These are phyloP conservation scores for Lactarius pseudohatsudake DNA, from an alignment of 768 basidiomycete genomes.

Conservation along the genomic window DNA sequence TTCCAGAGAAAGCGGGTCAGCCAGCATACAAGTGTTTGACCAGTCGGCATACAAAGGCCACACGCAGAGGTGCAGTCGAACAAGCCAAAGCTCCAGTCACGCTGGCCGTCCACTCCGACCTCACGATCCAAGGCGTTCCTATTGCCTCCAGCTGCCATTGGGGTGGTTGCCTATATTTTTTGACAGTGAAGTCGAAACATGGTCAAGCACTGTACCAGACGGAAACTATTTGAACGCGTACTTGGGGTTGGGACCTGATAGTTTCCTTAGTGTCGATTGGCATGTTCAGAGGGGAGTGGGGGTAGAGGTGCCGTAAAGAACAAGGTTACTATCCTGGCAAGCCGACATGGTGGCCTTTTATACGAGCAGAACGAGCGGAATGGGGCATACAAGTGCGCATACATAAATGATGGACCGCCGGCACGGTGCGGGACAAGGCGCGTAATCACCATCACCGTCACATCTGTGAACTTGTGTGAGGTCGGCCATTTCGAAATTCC, in stretches of 20 bases:
- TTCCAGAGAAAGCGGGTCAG: conserved; percentile 27
- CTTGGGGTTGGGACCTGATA: neutral
- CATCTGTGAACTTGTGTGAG: too few relatives aligned
- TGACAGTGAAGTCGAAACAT: neutral
- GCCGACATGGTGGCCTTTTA: neutral
- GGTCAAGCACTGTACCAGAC: neutral
- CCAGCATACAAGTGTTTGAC: conserved; percentile 17
- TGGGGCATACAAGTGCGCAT: too few relatives aligned
- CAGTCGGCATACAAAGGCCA: conserved; percentile 32
- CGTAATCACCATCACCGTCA: too few relatives aligned
- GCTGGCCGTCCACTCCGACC: conserved; percentile 33
- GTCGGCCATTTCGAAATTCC: too few relatives aligned
- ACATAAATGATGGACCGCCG: too few relatives aligned
- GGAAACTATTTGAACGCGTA: neutral
- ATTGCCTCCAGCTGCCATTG: conserved; percentile 21
- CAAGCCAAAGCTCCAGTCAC: conserved; percentile 38
- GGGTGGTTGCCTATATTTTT: neutral
- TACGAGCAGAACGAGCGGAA: too few relatives aligned
- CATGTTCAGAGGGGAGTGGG: neutral
- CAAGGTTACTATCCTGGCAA: neutral
- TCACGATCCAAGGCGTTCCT: conserved; percentile 33
- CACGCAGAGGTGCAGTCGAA: conserved; percentile 30
- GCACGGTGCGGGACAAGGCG: too few relatives aligned
- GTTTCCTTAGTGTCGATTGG: neutral
- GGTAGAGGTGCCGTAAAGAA: neutral